Evolutionary conservation across 2,329 filamentous ascomycete genomes (phyloP).

Genomic region (Scedosporium minutisporum): DNA sequence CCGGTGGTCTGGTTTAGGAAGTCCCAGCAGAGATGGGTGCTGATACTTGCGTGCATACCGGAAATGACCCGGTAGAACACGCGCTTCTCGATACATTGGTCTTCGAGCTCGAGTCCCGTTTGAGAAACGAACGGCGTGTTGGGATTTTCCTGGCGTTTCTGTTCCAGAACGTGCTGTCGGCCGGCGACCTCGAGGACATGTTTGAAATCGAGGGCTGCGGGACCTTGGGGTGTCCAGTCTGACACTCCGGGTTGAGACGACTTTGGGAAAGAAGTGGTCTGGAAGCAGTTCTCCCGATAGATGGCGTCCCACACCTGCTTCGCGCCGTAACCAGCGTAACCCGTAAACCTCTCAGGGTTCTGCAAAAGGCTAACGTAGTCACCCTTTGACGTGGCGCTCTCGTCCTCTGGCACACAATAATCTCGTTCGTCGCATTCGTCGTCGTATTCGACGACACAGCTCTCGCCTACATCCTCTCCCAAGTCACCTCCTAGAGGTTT

Average conservation of each 20-base stretch:
- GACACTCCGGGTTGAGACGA: constrained; percentile 44
- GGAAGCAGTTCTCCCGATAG: constrained; percentile 95
- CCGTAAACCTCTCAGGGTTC: constrained; percentile 59
- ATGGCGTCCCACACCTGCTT: constrained; percentile 94
- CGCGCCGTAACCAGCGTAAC: constrained; percentile 76
- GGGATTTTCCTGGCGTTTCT: constrained; percentile 32
- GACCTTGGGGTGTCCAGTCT: constrained; percentile 27
- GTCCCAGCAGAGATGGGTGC: constrained; percentile 90
- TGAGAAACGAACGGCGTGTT: constrained; percentile 51
- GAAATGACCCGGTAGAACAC: constrained; percentile 94
- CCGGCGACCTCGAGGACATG: constrained; percentile 50
- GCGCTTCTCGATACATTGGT: constrained; percentile 95
- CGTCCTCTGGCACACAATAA: constrained; percentile 93
- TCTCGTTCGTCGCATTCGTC: constrained; percentile 95
- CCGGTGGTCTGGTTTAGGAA: constrained; percentile 93
- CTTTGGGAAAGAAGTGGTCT: constrained; percentile 52
- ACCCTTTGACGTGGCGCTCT: constrained; percentile 74
- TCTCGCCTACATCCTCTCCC: constrained; percentile 82
- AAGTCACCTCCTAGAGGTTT: constrained; percentile 72
- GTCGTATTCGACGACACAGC: constrained; percentile 93
- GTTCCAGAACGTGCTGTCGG: constrained; percentile 51
- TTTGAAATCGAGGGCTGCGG: constrained; percentile 51
- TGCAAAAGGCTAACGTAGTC: constrained; percentile 45
- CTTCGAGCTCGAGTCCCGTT: constrained; percentile 65
- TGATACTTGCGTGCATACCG: constrained; percentile 97